Percentiles rank a stretch among this genome's conserved stretches.
Conservation (phyloP, 257 asterid species). For the Misopates orontium region DNA sequence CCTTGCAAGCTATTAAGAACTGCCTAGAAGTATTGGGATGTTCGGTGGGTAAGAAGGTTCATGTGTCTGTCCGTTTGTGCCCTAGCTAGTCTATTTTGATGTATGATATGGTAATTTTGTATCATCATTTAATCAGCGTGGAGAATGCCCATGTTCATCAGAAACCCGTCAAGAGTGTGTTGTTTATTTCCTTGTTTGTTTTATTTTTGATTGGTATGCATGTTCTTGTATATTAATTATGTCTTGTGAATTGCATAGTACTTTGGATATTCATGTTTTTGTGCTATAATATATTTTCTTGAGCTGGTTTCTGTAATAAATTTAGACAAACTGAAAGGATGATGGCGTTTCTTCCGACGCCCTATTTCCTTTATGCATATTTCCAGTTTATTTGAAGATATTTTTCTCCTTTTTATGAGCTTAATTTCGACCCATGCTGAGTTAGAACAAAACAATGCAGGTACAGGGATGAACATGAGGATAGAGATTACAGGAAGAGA, state of each 20-base stretch:
- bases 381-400: background rate
- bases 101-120: background rate
- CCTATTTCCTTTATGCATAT: no score
- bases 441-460: slow-evolving; percentile 21
- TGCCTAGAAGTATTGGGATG: background rate
- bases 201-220: background rate
- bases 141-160: background rate
- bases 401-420: background rate
- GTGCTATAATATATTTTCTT: background rate
- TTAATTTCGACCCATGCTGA: background rate
- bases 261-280: background rate
- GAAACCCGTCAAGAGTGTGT: background rate
- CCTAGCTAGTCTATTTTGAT: background rate
- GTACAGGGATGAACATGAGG: slow-evolving; percentile 56
- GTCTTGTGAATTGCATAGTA: background rate
- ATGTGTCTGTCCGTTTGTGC: background rate
- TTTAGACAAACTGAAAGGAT: background rate
- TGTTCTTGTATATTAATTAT: background rate
- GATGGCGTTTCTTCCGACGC: no score
- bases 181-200: background rate
- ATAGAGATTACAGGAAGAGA: slow-evolving; percentile 64
- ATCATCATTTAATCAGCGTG: background rate
- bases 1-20: background rate
- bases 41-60: background rate
- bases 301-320: background rate